Evolutionary conservation across 2,329 filamentous ascomycete genomes (phyloP).

Genomic region (Pseudogymnoascus sp.): DNA sequence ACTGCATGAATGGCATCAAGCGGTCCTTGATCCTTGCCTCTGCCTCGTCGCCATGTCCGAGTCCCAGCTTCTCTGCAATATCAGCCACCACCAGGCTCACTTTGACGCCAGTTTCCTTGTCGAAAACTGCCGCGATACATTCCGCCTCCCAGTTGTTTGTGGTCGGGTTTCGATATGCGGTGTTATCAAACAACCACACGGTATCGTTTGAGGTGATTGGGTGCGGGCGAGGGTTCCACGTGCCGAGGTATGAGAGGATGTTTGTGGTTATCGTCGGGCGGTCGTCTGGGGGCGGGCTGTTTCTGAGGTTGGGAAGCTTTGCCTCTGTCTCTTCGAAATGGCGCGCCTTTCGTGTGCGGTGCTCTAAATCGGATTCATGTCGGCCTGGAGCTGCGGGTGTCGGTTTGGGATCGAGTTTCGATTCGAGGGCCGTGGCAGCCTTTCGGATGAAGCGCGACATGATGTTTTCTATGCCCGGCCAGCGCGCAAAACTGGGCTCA

Average conservation of each 20-base stretch:
- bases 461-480: not conserved
- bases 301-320: conserved; percentile 33
- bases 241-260: conserved; percentile 42
- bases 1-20: conserved; percentile 69
- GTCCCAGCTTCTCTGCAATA: conserved; percentile 59
- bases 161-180: conserved; percentile 54
- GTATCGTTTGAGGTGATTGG: conserved; percentile 53
- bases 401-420: conserved; percentile 9
- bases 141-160: conserved; percentile 64
- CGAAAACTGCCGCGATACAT: conserved; percentile 75
- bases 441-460: not conserved
- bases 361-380: conserved; percentile 37
- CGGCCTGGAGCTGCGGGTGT: conserved; percentile 9
- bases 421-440: not conserved
- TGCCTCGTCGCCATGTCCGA: conserved; percentile 49
- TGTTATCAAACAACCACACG: conserved; percentile 88
- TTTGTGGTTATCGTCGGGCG: conserved; percentile 22
- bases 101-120: conserved; percentile 58
- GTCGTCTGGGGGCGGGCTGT: conserved; percentile 20
- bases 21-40: conserved; percentile 55
- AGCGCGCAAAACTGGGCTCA: not conserved
- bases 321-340: conserved; percentile 44
- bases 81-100: conserved; percentile 60
- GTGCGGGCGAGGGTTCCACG: conserved; percentile 48
- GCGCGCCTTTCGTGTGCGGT: conserved; percentile 39